These are phyloP conservation scores for Apiospora arundinis DNA, from an alignment of 2,329 filamentous ascomycete genomes.

Conservation along the genomic window DNA sequence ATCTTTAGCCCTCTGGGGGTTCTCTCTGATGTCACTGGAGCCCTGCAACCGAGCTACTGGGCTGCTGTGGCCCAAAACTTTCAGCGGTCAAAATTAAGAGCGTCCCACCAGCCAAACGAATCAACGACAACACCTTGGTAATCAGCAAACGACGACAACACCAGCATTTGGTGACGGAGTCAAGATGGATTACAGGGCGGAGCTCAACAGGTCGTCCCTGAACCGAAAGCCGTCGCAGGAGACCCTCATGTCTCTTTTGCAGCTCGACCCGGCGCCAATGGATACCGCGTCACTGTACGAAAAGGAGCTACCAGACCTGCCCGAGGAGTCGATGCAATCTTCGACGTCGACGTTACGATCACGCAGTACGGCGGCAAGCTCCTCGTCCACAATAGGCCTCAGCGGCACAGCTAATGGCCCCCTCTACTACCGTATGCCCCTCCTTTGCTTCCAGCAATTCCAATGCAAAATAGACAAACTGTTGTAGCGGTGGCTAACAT, in stretches of 20 bases:
- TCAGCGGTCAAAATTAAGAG: background rate
- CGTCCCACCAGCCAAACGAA: slow-evolving; percentile 7
- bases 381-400: slow-evolving; percentile 58
- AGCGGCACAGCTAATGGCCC: slow-evolving; percentile 66
- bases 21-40: background rate
- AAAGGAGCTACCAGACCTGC: slow-evolving; percentile 51
- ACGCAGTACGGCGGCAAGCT: slow-evolving; percentile 39
- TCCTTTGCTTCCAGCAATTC: background rate
- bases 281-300: slow-evolving; percentile 58
- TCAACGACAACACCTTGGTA: background rate
- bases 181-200: slow-evolving; percentile 10
- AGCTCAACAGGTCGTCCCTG: slow-evolving; percentile 46
- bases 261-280: slow-evolving; percentile 85
- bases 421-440: slow-evolving; percentile 74
- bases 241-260: slow-evolving; percentile 70
- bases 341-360: slow-evolving; percentile 39
- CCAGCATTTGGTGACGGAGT: background rate
- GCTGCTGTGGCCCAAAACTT: background rate
- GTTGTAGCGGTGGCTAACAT: background rate
- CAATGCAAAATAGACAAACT: slow-evolving; percentile 15
- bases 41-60: background rate
- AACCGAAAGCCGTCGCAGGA: slow-evolving; percentile 53
- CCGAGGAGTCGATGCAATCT: slow-evolving; percentile 43
- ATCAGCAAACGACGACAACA: background rate
- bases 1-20: background rate